Evolutionary conservation across 2,329 filamentous ascomycete species (phyloP).

Genomic region (Emmonsiellopsis sp.): DNA sequence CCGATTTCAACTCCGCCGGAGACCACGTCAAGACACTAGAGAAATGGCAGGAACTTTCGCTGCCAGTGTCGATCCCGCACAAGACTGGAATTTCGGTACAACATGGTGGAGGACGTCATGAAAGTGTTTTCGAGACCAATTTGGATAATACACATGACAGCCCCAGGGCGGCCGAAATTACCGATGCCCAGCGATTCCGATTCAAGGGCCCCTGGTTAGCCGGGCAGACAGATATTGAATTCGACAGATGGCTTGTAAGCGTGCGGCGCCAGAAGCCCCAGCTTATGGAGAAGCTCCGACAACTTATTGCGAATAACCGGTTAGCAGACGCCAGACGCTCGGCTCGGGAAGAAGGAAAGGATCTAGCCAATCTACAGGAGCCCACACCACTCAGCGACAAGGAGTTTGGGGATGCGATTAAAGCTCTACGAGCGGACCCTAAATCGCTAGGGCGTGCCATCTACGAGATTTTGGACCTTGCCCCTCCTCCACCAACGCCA

Average conservation of each 20-base stretch:
- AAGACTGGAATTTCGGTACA: slow-evolving; percentile 8
- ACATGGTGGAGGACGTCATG: slow-evolving; percentile 5
- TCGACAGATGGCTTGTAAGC: slow-evolving; percentile 41
- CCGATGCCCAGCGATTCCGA: slow-evolving; percentile 42
- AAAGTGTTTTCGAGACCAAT: slow-evolving; percentile 23
- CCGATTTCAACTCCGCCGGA: slow-evolving; percentile 74
- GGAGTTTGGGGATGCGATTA: slow-evolving; percentile 38
- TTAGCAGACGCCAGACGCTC: slow-evolving; percentile 26
- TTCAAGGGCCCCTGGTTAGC: slow-evolving; percentile 50
- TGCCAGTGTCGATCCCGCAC: slow-evolving; percentile 53
- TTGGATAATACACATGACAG: slow-evolving; percentile 10
- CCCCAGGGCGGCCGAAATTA: slow-evolving; percentile 14
- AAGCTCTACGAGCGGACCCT: slow-evolving; percentile 32
- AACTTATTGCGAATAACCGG: slow-evolving; percentile 24
- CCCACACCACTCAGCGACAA: slow-evolving; percentile 30
- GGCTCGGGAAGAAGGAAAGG: slow-evolving; percentile 32
- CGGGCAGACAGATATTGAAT: slow-evolving; percentile 46
- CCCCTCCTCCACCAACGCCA: slow-evolving; percentile 33
- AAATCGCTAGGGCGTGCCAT: slow-evolving; percentile 44
- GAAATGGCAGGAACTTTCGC: slow-evolving; percentile 76
- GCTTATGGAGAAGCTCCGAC: slow-evolving; percentile 27
- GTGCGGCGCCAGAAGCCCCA: slow-evolving; percentile 33
- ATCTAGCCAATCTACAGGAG: slow-evolving; percentile 17
- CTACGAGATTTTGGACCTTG: slow-evolving; percentile 46
- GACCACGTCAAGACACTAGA: slow-evolving; percentile 71